Evolutionary conservation across 495 filamentous ascomycete genomes (phyloP).

Genomic region (Tuber microsphaerosporum): DNA sequence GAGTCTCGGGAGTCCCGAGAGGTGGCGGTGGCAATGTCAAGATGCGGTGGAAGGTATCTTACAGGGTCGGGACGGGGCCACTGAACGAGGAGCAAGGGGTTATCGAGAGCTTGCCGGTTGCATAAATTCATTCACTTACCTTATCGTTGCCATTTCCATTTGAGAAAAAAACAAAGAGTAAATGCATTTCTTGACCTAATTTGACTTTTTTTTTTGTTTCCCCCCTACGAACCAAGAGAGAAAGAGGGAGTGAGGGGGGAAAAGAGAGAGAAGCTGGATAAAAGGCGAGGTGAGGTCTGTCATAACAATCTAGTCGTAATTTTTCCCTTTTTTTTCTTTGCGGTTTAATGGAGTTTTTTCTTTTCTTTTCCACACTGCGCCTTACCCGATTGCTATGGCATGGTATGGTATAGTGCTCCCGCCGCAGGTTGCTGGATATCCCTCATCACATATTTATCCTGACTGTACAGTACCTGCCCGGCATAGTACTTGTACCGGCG

Average conservation of each 20-base stretch:
- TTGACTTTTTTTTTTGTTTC: neutral
- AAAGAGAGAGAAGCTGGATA: neutral
- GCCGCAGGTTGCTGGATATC: neutral
- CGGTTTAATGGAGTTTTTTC: neutral
- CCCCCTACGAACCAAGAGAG: neutral
- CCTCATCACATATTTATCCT: neutral
- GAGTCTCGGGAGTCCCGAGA: constrained; percentile 61
- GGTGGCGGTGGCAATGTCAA: constrained; percentile 71
- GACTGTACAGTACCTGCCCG: neutral
- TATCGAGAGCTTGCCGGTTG: constrained; percentile 73
- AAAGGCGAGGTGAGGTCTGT: neutral
- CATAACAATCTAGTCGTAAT: neutral
- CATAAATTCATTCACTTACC: constrained; percentile 38
- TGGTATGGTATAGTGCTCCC: neutral
- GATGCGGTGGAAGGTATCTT: constrained; percentile 79
- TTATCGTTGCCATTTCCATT: neutral
- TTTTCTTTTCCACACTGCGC: neutral
- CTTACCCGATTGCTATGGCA: neutral
- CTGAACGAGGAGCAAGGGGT: constrained; percentile 76
- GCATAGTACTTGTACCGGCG: neutral
- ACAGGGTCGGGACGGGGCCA: constrained; percentile 58
- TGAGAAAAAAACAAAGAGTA: neutral
- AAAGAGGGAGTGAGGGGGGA: neutral
- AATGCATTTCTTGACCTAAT: neutral
- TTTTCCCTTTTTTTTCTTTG: neutral